Percentiles rank a stretch among this genome's conserved stretches.
phyloP scores from a whole-genome alignment of 352 stramenopile genomes.

The Elongisporangium undulatum region DNA sequence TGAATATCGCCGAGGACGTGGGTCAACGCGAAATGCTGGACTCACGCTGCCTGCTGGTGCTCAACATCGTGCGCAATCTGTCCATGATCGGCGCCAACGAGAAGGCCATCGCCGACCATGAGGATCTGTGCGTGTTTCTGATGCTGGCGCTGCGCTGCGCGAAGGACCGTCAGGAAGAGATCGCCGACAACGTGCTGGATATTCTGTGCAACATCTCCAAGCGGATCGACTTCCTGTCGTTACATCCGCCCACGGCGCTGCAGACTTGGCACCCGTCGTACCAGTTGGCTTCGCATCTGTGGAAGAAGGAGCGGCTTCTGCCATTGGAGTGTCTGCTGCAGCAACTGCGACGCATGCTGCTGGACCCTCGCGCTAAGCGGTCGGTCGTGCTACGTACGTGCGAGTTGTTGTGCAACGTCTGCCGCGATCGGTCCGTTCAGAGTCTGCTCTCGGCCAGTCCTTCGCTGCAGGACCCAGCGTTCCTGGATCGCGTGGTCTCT shows the following conservation, averaged over 20 bases:
- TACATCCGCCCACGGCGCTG: constrained; percentile 47
- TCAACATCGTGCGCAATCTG: constrained; percentile 81
- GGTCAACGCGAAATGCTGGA: constrained; percentile 54
- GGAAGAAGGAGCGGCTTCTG: constrained; percentile 50
- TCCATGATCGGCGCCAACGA: constrained; percentile 72
- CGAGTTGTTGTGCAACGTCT: constrained; percentile 58
- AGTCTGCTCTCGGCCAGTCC: constrained; percentile 34
- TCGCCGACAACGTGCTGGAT: constrained; percentile 68
- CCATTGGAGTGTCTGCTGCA: constrained; percentile 64
- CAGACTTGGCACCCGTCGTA: constrained; percentile 60
- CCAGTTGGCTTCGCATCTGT: constrained; percentile 53
- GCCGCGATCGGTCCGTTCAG: constrained; percentile 44
- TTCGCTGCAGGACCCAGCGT: constrained; percentile 30
- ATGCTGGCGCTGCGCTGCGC: constrained; percentile 48
- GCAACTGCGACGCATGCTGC: constrained; percentile 37
- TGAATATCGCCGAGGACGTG: constrained; percentile 36
- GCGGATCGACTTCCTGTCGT: constrained; percentile 61
- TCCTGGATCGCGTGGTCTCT: constrained; percentile 50
- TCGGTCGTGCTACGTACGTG: constrained; percentile 58
- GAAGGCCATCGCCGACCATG: constrained; percentile 53
- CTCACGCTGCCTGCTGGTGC: constrained; percentile 42
- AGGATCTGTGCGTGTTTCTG: constrained; percentile 57
- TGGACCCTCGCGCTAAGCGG: constrained; percentile 28
- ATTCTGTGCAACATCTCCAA: constrained; percentile 70
- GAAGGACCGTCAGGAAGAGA: constrained; percentile 35